Conservation (phyloP, 306 rosid genomes). For the Cucumis sativus region Cucumber_9930_V3 NC_026660.2:22398001-22398500, state of each 20-base stretch:
- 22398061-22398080: conserved; percentile 18
- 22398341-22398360: not conserved
- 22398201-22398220: not conserved
- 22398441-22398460: not conserved
- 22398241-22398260: not conserved
- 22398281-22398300: not conserved
- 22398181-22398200: conserved; percentile 20
- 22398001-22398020: conserved; percentile 13
- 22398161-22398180: conserved; percentile 18
- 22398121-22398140: conserved; percentile 23
- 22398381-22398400: not conserved
- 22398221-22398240: not conserved
- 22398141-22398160: conserved; percentile 24
- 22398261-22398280: not conserved
- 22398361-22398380: not conserved
- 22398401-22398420: not conserved
- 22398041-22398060: not conserved
- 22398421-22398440: not conserved
- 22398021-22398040: conserved; percentile 13
- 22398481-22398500: not conserved
- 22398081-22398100: conserved; percentile 6
- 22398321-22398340: not conserved
- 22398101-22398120: conserved; percentile 6
- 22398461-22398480: not conserved
- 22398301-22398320: not conserved